Base-by-base conservation (phyloP, 2,329 filamentous ascomycete genomes). In the Cercospora sp. region DNA sequence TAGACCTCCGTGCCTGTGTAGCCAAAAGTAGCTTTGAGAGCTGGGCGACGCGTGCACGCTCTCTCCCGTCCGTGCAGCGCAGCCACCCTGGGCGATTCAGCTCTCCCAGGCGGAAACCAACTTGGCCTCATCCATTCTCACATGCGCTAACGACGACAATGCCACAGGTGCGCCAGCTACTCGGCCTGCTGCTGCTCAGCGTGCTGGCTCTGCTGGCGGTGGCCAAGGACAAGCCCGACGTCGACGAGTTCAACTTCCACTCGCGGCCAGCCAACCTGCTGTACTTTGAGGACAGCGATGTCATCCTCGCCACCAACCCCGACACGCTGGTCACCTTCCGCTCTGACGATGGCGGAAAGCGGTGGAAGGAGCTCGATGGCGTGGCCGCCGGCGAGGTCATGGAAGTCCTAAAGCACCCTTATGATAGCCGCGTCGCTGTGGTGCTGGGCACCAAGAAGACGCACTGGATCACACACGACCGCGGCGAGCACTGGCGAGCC, bases 211-310 rank as follows among this genome's bases (percentile, higher is more conserved):
- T 69, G 28, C 71, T 71, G 58, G 70, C 62, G 36, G 75, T 71
- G 48, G 74, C 73, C 64, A 78, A 78, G 63, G 73, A 76, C 65
- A 70, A 73, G 57, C 94, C 94, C 26, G 84, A 84, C 65, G 85
- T 97, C 75, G 84, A 85, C 69, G 82, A 84, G 68, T 91, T 83
- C 63, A 80, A 85, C 58, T 91, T 97, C 81, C 83, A 90, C 55
- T 84, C 89, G 74, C 80, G 84, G 64, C 91, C 93, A 0, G 78
- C 82, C 64, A 89, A 89, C 77, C 83, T 97, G 72, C 91, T 91
- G 81, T 99, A 97, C 81, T 98, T 99, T 77, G 90, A 95, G 76
- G 92, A 94, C 79, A 94, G 92, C 72, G 90, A 97, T 78, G 87
- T 91, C 62, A 84, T 97, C 68, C 81, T 98, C 57, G 89, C 93